Conservation (phyloP, 1,139 yeast genomes). For the Hansenula lynferdii region DNA sequence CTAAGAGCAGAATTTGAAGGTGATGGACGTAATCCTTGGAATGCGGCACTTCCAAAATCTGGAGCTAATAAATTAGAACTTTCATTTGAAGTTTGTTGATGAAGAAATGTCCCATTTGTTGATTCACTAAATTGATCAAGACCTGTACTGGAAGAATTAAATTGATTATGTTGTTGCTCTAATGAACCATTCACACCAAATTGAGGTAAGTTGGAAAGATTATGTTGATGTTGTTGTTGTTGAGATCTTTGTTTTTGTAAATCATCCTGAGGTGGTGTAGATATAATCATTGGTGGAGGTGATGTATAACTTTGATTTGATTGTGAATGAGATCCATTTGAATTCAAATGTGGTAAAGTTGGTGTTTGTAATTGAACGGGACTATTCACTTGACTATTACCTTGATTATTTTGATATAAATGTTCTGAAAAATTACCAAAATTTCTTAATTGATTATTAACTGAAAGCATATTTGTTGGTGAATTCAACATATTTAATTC, state of each 20-base stretch:
- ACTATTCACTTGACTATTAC: background rate
- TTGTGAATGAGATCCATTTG: background rate
- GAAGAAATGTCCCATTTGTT: background rate
- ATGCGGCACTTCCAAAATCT: conserved; percentile 2
- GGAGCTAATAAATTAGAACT: conserved; percentile 1
- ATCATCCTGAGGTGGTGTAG: conserved; percentile 14
- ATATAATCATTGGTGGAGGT: conserved; percentile 15
- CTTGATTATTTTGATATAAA: background rate
- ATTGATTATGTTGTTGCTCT: background rate
- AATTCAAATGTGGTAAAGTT: background rate
- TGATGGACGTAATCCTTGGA: conserved; percentile 12
- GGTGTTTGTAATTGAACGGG: conserved; percentile 3
- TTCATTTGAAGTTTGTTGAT: background rate
- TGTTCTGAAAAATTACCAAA: background rate
- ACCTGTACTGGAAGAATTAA: background rate
- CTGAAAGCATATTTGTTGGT: conserved; percentile 7
- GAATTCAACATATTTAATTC: conserved; percentile 12
- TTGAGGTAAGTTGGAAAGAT: background rate
- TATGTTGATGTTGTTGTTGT: too few relatives aligned
- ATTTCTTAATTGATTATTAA: conserved; percentile 1
- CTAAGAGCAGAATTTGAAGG: conserved; percentile 6
- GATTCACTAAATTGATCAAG: too few relatives aligned
- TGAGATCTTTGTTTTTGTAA: background rate
- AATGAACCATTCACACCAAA: background rate
- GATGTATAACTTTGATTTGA: conserved; percentile 1